These are phyloP conservation scores for Excoecaria agallocha DNA, from an alignment of 345 rosid species.

Conservation along the genomic window DNA sequence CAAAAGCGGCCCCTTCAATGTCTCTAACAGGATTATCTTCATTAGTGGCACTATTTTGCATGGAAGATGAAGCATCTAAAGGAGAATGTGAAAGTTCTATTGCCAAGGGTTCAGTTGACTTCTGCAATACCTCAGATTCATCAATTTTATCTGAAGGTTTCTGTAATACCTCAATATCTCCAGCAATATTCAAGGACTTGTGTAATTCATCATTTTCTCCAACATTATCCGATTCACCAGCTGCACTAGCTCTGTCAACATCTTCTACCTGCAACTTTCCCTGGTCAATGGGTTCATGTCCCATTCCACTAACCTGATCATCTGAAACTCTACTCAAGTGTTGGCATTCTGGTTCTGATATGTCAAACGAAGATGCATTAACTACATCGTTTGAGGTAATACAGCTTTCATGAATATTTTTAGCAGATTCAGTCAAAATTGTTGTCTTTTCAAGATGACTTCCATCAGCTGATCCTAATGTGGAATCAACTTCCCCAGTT, in stretches of 20 bases:
- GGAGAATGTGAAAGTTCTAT: constrained; percentile 22
- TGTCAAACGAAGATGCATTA: constrained; percentile 19
- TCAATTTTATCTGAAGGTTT: constrained; percentile 32
- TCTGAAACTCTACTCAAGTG: constrained; percentile 25
- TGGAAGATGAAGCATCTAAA: constrained; percentile 23
- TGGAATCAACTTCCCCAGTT: constrained; percentile 18
- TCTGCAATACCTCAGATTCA: constrained; percentile 33
- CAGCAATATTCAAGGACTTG: constrained; percentile 28
- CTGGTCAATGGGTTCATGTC: constrained; percentile 33
- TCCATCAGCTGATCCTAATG: constrained; percentile 20
- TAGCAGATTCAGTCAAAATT: constrained; percentile 20
- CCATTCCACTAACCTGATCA: constrained; percentile 27
- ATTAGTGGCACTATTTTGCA: constrained; percentile 19
- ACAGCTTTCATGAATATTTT: constrained; percentile 20
- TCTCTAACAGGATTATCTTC: constrained; percentile 24
- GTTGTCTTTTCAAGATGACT: constrained; percentile 11
- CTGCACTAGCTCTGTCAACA: constrained; percentile 30
- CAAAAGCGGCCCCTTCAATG: constrained; percentile 23
- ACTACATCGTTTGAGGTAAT: constrained; percentile 18
- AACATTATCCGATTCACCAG: constrained; percentile 28
- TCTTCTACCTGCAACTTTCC: constrained; percentile 21
- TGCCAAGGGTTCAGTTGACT: constrained; percentile 30
- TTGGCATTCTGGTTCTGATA: constrained; percentile 19
- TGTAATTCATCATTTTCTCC: constrained; percentile 25
- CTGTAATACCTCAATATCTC: constrained; percentile 25